Conservation (phyloP, 129 eudicot genomes). For the Artemisia annua region DNA sequence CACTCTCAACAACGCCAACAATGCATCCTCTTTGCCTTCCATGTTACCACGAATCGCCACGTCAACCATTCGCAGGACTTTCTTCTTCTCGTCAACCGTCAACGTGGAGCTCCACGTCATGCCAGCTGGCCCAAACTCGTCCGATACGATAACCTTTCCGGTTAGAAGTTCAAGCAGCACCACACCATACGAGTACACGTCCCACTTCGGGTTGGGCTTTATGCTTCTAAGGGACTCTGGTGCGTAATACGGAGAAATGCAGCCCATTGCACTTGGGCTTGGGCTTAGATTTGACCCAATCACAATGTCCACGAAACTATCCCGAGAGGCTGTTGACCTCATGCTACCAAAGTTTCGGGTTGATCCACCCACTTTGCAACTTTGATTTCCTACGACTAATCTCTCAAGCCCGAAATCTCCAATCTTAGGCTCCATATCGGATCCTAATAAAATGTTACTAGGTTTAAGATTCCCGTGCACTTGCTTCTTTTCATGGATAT, state of each 20-base stretch:
- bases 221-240: conserved; percentile 84
- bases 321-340: conserved; percentile 80
- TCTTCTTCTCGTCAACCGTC: conserved; percentile 57
- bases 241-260: conserved; percentile 76
- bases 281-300: conserved; percentile 71
- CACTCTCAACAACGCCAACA: conserved; percentile 63
- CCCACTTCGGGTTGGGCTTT: conserved; percentile 92
- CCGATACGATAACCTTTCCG: conserved; percentile 69
- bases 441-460: conserved; percentile 74
- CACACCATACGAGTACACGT: conserved; percentile 86
- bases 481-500: conserved; percentile 90
- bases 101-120: conserved; percentile 46
- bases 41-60: conserved; percentile 81
- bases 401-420: conserved; percentile 93
- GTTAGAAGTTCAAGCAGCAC: conserved; percentile 84
- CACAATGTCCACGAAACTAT: conserved; percentile 63
- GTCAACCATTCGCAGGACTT: conserved; percentile 77
- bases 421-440: conserved; percentile 90
- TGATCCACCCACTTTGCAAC: conserved; percentile 68
- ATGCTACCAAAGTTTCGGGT: conserved; percentile 83
- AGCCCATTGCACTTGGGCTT: conserved; percentile 68
- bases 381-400: conserved; percentile 60
- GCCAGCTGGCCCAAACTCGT: conserved; percentile 65
- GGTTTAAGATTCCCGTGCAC: conserved; percentile 95
- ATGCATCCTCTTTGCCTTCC: conserved; percentile 84